A percentile compares a stretch with the other conserved stretches of the same genome.
Evolutionary conservation across 345 rosid genomes (phyloP).

Genomic region (Eucalyptus polyanthemos): DNA sequence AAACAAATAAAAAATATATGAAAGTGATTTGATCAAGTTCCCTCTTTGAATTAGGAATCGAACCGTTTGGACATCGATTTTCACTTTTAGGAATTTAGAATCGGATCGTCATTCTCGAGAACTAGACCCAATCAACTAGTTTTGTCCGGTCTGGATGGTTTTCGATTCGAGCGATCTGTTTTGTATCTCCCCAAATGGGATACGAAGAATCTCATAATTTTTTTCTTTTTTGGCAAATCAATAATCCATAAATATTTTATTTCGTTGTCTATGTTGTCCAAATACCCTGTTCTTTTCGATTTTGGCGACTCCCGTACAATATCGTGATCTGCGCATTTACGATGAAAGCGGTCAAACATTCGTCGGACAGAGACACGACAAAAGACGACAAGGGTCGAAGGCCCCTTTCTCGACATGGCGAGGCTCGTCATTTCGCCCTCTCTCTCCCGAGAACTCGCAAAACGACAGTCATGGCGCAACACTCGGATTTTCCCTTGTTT

Average conservation of each 20-base stretch:
- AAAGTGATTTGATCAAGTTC: accelerated
- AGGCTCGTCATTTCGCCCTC: neutral
- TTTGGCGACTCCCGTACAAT: neutral
- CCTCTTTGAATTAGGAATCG: accelerated
- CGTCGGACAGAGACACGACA: neutral
- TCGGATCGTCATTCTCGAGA: accelerated
- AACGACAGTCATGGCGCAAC: neutral
- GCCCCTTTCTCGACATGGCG: neutral
- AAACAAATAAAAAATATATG: no score
- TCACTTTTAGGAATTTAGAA: accelerated
- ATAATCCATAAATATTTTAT: neutral
- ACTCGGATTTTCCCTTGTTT: neutral
- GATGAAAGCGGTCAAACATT: neutral
- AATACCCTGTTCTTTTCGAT: neutral
- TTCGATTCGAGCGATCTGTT: accelerated
- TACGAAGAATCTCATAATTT: neutral
- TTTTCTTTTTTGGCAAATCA: neutral
- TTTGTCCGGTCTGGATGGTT: accelerated
- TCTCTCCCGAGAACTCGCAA: neutral
- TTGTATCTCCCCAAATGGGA: no score
- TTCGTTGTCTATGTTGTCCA: no score
- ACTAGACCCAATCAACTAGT: accelerated
- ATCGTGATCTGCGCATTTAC: neutral
- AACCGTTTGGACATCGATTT: accelerated
- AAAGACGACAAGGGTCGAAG: neutral